Conservation (phyloP, 345 rosid species). For the Cardiospermum halicacabum region DNA sequence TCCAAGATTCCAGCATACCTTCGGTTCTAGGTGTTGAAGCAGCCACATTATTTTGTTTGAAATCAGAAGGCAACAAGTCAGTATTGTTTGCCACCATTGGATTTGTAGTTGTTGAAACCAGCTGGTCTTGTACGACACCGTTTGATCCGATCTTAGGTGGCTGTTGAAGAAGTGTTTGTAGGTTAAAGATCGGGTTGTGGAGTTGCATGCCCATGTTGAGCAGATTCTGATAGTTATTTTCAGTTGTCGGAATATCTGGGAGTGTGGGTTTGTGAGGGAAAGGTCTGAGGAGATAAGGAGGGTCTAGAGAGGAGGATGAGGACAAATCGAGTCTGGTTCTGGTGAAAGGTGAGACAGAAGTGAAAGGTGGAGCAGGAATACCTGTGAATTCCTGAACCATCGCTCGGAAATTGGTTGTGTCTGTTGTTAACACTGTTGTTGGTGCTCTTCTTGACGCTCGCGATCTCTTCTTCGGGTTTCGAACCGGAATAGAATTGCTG, state of each 20-base stretch:
- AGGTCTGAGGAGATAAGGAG: slow-evolving; percentile 34
- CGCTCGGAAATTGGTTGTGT: slow-evolving; percentile 86
- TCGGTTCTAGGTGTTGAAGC: slow-evolving; percentile 30
- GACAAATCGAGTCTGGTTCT: slow-evolving; percentile 65
- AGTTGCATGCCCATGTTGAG: slow-evolving; percentile 34
- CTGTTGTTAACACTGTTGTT: slow-evolving; percentile 84
- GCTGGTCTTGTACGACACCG: too few relatives aligned
- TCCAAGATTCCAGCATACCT: slow-evolving; percentile 84
- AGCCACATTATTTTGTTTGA: slow-evolving; percentile 30
- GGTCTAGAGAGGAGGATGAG: slow-evolving; percentile 18
- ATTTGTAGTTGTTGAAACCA: slow-evolving; percentile 45
- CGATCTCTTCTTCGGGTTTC: slow-evolving; percentile 82
- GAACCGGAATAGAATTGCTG: slow-evolving; percentile 7
- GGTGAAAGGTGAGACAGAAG: slow-evolving; percentile 46
- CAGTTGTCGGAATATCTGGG: slow-evolving; percentile 20
- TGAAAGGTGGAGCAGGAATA: slow-evolving; percentile 82
- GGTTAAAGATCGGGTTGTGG: slow-evolving; percentile 52
- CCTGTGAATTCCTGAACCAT: slow-evolving; percentile 99
- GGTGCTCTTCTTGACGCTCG: slow-evolving; percentile 94
- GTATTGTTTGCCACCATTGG: slow-evolving; percentile 11
- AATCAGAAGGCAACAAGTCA: slow-evolving; percentile 19
- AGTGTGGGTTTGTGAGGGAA: slow-evolving; percentile 30
- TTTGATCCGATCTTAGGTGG: too few relatives aligned
- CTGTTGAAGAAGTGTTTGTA: slow-evolving; percentile 64
- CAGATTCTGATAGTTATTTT: slow-evolving; percentile 18